Evolutionary conservation across 139 green algal genomes (phyloP), one percentile per base, ranked within the genome.

Genomic region (Chlorella sp.): DNA sequence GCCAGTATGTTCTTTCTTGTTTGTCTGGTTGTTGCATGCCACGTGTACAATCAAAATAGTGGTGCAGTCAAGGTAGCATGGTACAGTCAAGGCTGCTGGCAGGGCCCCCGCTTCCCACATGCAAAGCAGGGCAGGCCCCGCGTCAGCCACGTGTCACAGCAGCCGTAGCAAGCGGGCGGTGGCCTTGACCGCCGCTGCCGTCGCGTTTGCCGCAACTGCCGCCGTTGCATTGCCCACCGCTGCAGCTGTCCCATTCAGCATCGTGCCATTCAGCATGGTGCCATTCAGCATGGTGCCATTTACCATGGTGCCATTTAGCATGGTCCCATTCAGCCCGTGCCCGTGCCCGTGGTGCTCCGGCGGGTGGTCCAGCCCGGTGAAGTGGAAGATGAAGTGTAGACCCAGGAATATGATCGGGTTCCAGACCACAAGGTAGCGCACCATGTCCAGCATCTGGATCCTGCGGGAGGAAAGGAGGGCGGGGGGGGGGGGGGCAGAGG

Each of bases 361-460:
- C 9, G 85, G 71, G 30, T 88, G 36, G 83, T 91, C 87, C 81
- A 95, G 78, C 30, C 82, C 75, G 30, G 75, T 81, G 42, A 93
- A 66, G 78, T 96, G 92, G 66, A 96, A 86, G 15, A 92, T 36
- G 84, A 95, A 92, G 64, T 95, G 93, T 16, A 98, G 86, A 0
- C 34, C 75, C 1, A 94, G 32, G 12, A 97, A 90, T 48, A 97
- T 92, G 28, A 97, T 48, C 3, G 96, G 96, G 79, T 96, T 95
- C 94, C 94, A 98, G 3, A 96, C 95, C 3, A 97, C 89, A 61
- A 98, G 83, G 86, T 97, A 98, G 16, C 96, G 91, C 39, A 97
- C 82, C 37, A 93, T 87, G 88, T 98, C 95, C 68, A 98, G 88
- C 96, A 97, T 97, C 60, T 97, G 94, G 12, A 97, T 95, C 95